Percentiles rank a stretch among this genome's conserved stretches.
Conservation (phyloP, 257 asterid species). For the Solanum commersonii region DNA sequence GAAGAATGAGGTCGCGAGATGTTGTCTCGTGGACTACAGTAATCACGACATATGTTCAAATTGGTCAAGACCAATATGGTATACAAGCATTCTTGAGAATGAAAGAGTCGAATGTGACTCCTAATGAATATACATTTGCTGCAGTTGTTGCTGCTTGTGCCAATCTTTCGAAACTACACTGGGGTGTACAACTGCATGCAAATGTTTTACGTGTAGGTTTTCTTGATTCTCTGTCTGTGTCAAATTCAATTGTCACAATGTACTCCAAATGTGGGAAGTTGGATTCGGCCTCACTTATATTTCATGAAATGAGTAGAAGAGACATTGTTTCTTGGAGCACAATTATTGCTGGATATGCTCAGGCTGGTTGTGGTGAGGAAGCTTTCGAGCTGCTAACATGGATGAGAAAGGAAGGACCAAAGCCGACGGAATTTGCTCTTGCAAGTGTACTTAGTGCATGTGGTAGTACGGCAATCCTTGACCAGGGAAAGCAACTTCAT, state of each 20-base stretch:
- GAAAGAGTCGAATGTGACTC: constrained; percentile 41
- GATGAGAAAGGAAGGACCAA: constrained; percentile 81
- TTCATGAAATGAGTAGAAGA: constrained; percentile 41
- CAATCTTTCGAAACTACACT: constrained; percentile 43
- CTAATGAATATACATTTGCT: constrained; percentile 79
- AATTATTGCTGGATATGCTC: constrained; percentile 72
- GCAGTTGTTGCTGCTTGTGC: constrained; percentile 69
- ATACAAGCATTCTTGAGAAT: constrained; percentile 48
- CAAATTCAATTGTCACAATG: constrained; percentile 72
- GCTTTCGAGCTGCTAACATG: constrained; percentile 54
- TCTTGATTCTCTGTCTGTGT: constrained; percentile 42
- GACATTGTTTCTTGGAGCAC: constrained; percentile 90
- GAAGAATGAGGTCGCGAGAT: constrained; percentile 51
- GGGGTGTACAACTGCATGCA: constrained; percentile 78
- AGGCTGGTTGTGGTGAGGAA: constrained; percentile 61
- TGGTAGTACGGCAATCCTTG: constrained; percentile 71
- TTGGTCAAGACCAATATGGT: constrained; percentile 48
- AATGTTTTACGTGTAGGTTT: constrained; percentile 53
- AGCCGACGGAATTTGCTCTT: constrained; percentile 77
- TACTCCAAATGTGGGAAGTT: constrained; percentile 58
- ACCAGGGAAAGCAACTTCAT: constrained; percentile 79
- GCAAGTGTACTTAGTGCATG: constrained; percentile 65
- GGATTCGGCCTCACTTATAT: constrained; percentile 36
- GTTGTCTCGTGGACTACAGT: constrained; percentile 87
- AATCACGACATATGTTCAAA: constrained; percentile 55